phyloP scores from a whole-genome alignment of 1,139 yeast genomes.

The Citeromyces hawaiiensis region DNA sequence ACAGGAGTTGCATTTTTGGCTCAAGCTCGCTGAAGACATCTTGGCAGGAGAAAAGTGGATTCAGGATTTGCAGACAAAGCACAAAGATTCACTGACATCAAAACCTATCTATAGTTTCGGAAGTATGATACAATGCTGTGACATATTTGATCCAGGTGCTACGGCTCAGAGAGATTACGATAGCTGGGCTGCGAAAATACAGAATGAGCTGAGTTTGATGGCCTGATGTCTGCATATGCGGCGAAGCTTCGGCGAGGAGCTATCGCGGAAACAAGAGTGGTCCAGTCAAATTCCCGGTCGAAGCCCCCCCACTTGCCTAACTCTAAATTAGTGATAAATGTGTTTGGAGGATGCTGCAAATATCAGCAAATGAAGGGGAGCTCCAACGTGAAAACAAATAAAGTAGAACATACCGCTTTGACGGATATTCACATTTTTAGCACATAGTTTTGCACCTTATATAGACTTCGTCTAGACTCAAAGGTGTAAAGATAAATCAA shows the following conservation, averaged over 20 bases:
- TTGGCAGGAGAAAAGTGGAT: slow-evolving; percentile 44
- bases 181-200: not conserved
- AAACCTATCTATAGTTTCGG: not conserved
- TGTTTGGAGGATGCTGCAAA: no score
- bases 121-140: not conserved
- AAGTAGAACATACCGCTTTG: no score
- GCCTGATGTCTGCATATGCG: not conserved
- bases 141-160: not conserved
- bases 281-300: no score
- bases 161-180: not conserved
- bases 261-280: no score
- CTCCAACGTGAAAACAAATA: no score
- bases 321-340: no score
- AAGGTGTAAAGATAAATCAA: not conserved
- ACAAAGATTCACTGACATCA: not conserved
- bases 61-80: slow-evolving; percentile 6
- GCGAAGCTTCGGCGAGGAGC: no score
- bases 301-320: no score
- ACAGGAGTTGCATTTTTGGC: slow-evolving; percentile 35
- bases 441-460: no score
- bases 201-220: slow-evolving; percentile 1
- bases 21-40: slow-evolving; percentile 36
- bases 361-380: no score
- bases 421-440: no score
- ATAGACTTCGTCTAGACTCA: no score